Conservation (phyloP, 2,329 filamentous ascomycete species). For the Exophiala calicioides region DNA sequence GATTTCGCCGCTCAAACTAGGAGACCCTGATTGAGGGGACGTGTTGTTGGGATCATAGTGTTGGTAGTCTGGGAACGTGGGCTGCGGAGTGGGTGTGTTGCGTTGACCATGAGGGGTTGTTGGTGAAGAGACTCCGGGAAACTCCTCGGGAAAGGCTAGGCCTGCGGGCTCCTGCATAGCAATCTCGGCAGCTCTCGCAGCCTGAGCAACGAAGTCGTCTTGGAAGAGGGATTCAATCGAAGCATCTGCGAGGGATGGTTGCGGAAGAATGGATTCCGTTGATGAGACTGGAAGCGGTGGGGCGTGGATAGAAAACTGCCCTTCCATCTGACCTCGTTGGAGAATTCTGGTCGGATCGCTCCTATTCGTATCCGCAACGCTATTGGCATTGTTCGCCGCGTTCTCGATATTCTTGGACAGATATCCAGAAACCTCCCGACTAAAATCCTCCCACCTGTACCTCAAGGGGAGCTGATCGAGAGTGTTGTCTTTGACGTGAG, state of each 20-base stretch:
- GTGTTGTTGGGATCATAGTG: constrained; percentile 9
- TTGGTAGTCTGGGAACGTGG: constrained; percentile 5
- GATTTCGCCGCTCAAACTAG: constrained; percentile 5
- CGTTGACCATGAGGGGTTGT: constrained; percentile 18
- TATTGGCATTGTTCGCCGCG: constrained; percentile 3
- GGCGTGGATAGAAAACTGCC: constrained; percentile 27
- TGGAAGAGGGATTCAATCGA: constrained; percentile 30
- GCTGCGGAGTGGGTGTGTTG: constrained; percentile 11
- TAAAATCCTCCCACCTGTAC: constrained; percentile 65
- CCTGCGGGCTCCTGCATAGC: constrained; percentile 46
- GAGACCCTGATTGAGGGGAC: constrained; percentile 2
- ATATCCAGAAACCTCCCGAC: constrained; percentile 59
- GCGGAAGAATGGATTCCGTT: constrained; percentile 10
- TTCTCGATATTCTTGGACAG: constrained; percentile 51
- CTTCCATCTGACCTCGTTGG: constrained; percentile 19
- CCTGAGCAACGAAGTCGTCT: constrained; percentile 50
- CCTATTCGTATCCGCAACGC: neutral
- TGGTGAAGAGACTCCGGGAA: constrained; percentile 30
- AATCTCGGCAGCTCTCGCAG: constrained; percentile 50
- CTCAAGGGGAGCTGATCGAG: constrained; percentile 56
- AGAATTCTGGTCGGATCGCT: constrained; percentile 11
- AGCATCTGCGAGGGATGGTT: constrained; percentile 1
- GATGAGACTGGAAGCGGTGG: constrained; percentile 26
- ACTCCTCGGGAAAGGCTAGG: constrained; percentile 18
- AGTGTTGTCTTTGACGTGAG: constrained; percentile 54